Base-by-base conservation (phyloP, 495 filamentous ascomycete species). In the Podospora fimiseda region DNA sequence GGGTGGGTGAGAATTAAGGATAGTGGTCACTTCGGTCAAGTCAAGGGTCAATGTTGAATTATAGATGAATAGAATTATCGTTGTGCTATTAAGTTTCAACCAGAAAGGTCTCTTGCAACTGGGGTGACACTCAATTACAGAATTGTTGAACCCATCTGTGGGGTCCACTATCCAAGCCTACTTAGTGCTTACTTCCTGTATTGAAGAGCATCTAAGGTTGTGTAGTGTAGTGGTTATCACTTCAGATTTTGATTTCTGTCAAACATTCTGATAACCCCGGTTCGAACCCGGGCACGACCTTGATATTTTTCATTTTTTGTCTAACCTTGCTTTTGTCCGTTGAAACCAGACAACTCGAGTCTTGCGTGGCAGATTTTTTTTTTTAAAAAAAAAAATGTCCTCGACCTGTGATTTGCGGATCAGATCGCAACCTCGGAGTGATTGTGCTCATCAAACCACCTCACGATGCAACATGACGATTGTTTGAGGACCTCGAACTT, bases 171-270 rank as follows among this genome's bases (percentile, higher is more conserved):
- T n/a, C n/a, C n/a, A n/a, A n/a, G n/a, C n/a, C n/a, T n/a, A n/a
- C n/a, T n/a, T n/a, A n/a, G n/a, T n/a, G n/a, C n/a, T n/a, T n/a
- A n/a, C n/a, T n/a, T n/a, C n/a, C n/a, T n/a, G n/a, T n/a, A n/a
- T n/a, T n/a, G n/a, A n/a, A n/a, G n/a, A n/a, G n/a, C n/a, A n/a
- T n/a, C n/a, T n/a, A n/a, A 33, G 56, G 56, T 59, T 59, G 56
- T 59, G 56, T 59, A 59, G 56, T 59, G 56, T 59, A 59, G 56
- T 49, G 56, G 56, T 59, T 59, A 59, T 59, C 56, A 59, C 56
- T 59, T 21, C 51, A 48, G 56, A 59, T 59, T 59, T 59, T 59
- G 56, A 59, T 8, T n/a, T 3, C 21, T 11, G 13, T 45, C 23
- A 33, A 19, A 9, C 21, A 24, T 59, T 59, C 56, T 48, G 51